Conservation (phyloP, 2,329 filamentous ascomycete genomes). For the Neonectria magnoliae region DNA sequence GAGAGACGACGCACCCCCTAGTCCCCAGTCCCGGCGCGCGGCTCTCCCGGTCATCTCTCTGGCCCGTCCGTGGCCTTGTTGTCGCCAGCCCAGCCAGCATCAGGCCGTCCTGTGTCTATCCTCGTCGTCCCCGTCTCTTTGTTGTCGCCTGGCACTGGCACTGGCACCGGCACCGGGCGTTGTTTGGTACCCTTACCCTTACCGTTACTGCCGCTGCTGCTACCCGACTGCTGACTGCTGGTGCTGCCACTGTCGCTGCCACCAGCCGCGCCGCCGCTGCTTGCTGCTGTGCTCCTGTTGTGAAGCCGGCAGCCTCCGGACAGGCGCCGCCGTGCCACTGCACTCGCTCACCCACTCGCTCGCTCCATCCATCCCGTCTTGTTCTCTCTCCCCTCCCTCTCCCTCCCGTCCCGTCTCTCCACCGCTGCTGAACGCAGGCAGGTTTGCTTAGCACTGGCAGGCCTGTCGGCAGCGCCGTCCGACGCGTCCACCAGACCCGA, state of each 20-base stretch:
- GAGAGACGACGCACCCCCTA: constrained; percentile 32
- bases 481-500: constrained; percentile 23
- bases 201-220: constrained; percentile 12
- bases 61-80: constrained; percentile 25
- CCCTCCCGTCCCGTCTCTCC: constrained; percentile 16
- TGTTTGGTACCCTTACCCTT: constrained; percentile 18
- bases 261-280: too few species aligned
- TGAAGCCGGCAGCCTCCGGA: constrained; percentile 39
- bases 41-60: constrained; percentile 22
- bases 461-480: constrained; percentile 30
- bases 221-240: constrained; percentile 11
- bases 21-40: constrained; percentile 24
- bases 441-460: constrained; percentile 24
- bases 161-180: constrained; percentile 4
- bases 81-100: constrained; percentile 18
- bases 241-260: not conserved
- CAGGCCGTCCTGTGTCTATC: not conserved
- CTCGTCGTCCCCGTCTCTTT: not conserved
- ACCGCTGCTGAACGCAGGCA: constrained; percentile 26
- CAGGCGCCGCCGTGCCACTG: constrained; percentile 16
- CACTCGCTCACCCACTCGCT: not conserved
- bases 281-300: constrained; percentile 4
- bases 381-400: constrained; percentile 32
- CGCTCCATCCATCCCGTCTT: constrained; percentile 27
- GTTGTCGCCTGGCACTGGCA: not conserved